Evolutionary conservation across 2,329 filamentous ascomycete genomes (phyloP), one percentile per base, ranked within the genome.

Genomic region (Aureobasidium sp.): DNA sequence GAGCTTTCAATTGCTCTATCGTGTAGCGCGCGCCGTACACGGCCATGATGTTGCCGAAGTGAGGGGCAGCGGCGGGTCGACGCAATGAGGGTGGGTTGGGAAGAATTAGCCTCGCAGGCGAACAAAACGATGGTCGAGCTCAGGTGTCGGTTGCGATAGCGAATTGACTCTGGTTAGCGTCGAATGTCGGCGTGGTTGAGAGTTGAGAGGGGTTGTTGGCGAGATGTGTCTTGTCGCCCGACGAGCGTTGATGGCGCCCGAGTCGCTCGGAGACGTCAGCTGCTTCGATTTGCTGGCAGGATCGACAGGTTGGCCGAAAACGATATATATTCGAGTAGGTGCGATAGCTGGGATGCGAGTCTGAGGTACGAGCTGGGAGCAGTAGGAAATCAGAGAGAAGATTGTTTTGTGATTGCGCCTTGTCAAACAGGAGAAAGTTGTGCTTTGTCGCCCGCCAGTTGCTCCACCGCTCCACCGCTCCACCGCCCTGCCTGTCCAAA

Each of bases 1-100:
- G 79, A 72, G 81, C 80, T 68, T 90, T 78, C 67, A 97, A 80
- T 75, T 88, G 82, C 65, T 92, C 89, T 74, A 83, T 80, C 64
- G 88, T 82, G 74, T 96, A 96, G 78, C 84, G 82, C 70, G 79
- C 73, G 47, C 66, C 61, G 19, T 68, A 64, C 69, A 71, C 72
- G 47, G 40, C 55, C 59, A 57, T 45, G 42, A 46, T 35, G 53
- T 37, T 45, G 23, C 19, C n/a, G 27, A 57, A 13, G n/a, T 46
- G 53, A 55, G 53, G 40, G 53, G 53, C 53, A 57, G 53, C 21
- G 40, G 35, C 49, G n/a, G 23, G 21, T 25, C 5, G 35, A 40
- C 27, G 35, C 35, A 35, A 53, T 13, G 47, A n/a, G 35, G 11
- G 35, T 19, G 17, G 17, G 33, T 27, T 37, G 9, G 17, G 49